Base-by-base conservation (phyloP, 2,329 filamentous ascomycete genomes). In the Graphilbum ipis-grandicollis region DNA sequence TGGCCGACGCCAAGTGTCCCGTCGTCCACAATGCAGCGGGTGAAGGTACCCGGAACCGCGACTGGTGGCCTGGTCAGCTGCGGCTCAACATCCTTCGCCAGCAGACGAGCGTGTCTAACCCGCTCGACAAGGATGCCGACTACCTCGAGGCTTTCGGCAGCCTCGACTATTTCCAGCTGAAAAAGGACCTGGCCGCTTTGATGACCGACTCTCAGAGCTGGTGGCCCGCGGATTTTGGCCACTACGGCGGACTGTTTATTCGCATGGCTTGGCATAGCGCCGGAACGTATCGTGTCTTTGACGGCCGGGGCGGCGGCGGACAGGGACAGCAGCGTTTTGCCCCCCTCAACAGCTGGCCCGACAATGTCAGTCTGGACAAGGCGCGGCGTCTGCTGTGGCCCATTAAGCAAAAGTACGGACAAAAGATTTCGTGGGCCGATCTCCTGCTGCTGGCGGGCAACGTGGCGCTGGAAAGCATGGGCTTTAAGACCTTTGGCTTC, bases 381-480 rank as follows among this genome's bases (percentile, higher is more conserved):
- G 79, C 79, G 23, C 79, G 79, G 39, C 78, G 79, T 44, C 69
- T 85, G 39, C 62, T 85, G 31, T 83, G 78, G 75, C 79, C 79
- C 39, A 74, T 85, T 60, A 85, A 85, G 70, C 78, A 82, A 48
- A 85, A 85, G 66, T 85, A 85, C 46, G 79, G 79, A 54, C 73
- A 72, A 65, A 82, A 80, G 63, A 79, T 85, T 56, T 84, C 79
- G 0, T 85, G 79, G 79, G 75, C 79, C 19, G 79, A 85, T 52
- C 58, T 85, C 41, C 54, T 78, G 34, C 63, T 83, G 39, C 66
- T 85, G 37, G 69, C 76, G 21, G 79, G 79, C 45, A 84, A 84
- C 52, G 78, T 84, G 14, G 78, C 79, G 33, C 66, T 85, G 44
- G 79, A 85, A 59, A 71, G 69, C 43, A 83, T 82, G 75, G 79